Conservation (phyloP, 2,329 filamentous ascomycete species). For the Colletotrichum sp. region DNA sequence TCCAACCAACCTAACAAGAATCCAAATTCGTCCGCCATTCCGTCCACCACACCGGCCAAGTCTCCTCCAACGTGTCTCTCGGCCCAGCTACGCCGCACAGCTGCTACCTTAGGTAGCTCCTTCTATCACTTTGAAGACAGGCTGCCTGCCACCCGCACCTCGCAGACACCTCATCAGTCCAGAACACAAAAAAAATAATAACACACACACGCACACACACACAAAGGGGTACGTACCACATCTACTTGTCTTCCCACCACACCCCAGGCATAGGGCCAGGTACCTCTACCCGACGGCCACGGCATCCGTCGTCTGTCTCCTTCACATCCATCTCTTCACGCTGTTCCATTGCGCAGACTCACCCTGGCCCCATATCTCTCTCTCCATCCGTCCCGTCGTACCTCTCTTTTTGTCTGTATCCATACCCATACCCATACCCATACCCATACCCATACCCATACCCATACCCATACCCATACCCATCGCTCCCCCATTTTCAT, state of each 20-base stretch:
- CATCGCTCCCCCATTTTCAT: slow-evolving; percentile 10
- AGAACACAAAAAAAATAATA: background rate
- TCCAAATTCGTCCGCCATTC: background rate
- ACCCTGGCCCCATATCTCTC: background rate
- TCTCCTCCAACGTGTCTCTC: background rate
- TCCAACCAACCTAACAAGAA: background rate
- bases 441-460: background rate
- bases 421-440: background rate
- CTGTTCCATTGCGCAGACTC: background rate
- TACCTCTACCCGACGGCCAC: slow-evolving; percentile 10
- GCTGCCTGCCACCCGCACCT: background rate
- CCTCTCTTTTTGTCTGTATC: background rate
- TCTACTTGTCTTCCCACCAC: background rate
- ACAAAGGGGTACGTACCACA: slow-evolving; percentile 11
- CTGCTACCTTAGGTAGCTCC: background rate
- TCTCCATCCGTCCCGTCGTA: background rate
- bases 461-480: background rate
- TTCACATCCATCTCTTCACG: background rate
- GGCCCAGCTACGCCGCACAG: slow-evolving; percentile 1
- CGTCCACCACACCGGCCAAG: background rate
- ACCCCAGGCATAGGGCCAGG: background rate
- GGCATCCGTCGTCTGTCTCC: background rate
- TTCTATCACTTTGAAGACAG: background rate
- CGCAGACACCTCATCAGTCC: background rate
- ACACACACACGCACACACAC: background rate